Conservation (phyloP, 2,329 filamentous ascomycete genomes). For the Xylogone sp. region DNA sequence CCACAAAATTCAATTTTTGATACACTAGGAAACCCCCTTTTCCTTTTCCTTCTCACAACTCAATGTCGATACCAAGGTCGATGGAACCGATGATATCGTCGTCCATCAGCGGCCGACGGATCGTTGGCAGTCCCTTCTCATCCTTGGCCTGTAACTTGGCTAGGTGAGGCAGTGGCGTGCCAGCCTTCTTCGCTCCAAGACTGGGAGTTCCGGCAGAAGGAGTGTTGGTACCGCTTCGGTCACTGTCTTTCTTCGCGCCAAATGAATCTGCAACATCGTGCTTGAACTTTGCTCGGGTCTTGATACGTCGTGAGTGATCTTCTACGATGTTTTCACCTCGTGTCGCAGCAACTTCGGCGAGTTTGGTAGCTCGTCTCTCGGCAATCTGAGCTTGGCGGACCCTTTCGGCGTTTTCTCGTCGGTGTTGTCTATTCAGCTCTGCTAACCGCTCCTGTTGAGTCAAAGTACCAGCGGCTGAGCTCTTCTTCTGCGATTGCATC, state of each 20-base stretch:
- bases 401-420: slow-evolving; percentile 78
- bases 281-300: slow-evolving; percentile 64
- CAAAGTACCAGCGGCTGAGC: slow-evolving; percentile 41
- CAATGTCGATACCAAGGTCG: slow-evolving; percentile 89
- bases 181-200: slow-evolving; percentile 36
- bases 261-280: slow-evolving; percentile 55
- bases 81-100: slow-evolving; percentile 89
- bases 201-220: slow-evolving; percentile 44
- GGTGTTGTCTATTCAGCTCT: slow-evolving; percentile 79
- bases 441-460: slow-evolving; percentile 79
- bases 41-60: slow-evolving; percentile 33
- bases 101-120: slow-evolving; percentile 78
- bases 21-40: background rate
- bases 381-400: slow-evolving; percentile 88
- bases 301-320: slow-evolving; percentile 58
- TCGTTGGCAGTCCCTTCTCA: slow-evolving; percentile 58
- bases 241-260: slow-evolving; percentile 42
- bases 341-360: slow-evolving; percentile 56
- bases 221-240: slow-evolving; percentile 46
- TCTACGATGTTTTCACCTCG: slow-evolving; percentile 59
- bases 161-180: slow-evolving; percentile 45
- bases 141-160: slow-evolving; percentile 44
- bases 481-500: slow-evolving; percentile 47
- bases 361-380: slow-evolving; percentile 64
- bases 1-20: background rate